These are phyloP conservation scores for Sporisorium reilianum DNA, from an alignment of 1,284 basidiomycete species.

Conservation along the genomic window DNA sequence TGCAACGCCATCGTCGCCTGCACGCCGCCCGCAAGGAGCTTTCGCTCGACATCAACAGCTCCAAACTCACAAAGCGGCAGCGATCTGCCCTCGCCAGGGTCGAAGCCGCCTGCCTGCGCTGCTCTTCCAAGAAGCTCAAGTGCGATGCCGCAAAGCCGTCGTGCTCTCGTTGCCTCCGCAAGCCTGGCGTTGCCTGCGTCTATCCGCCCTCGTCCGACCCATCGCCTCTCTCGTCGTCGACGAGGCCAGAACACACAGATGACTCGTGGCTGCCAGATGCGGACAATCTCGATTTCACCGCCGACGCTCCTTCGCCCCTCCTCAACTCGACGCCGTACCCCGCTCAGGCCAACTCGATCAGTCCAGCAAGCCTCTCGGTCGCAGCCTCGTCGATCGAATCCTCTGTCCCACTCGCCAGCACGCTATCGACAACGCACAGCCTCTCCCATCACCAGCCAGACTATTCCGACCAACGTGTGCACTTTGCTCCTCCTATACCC, in stretches of 20 bases:
- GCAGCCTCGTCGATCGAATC: background rate
- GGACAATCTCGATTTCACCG: too few relatives aligned
- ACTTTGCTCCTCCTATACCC: background rate
- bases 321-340: conserved; percentile 6
- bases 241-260: background rate
- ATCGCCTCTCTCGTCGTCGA: background rate
- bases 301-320: background rate
- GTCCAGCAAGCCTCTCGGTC: background rate
- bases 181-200: conserved; percentile 8
- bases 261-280: conserved; percentile 1
- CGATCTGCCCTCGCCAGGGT: conserved; percentile 18
- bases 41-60: conserved; percentile 6
- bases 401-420: conserved; percentile 1
- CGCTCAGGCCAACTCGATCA: conserved; percentile 1
- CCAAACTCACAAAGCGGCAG: conserved; percentile 21
- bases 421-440: background rate
- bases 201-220: conserved; percentile 11
- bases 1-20: conserved; percentile 20
- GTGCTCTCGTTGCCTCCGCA: conserved; percentile 21
- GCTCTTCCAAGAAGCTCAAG: conserved; percentile 32
- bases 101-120: conserved; percentile 22
- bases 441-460: background rate
- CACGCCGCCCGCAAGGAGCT: conserved; percentile 16
- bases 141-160: conserved; percentile 21
- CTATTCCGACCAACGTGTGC: background rate